Evolutionary conservation across 371 early-diverging fungal genomes (phyloP).

Genomic region (Saksenaea vasiformis): DNA sequence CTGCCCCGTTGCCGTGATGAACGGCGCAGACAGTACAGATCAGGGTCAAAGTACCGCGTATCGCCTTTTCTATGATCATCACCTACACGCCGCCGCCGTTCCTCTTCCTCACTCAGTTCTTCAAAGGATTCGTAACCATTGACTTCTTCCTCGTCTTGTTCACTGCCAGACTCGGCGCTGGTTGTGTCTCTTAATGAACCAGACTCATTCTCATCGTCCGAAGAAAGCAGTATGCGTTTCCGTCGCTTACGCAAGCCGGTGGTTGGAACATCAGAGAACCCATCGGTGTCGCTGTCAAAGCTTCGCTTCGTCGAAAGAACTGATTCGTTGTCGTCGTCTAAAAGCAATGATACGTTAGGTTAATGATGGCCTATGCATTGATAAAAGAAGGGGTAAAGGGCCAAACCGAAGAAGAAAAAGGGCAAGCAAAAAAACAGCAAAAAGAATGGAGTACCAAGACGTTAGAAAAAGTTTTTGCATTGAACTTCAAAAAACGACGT

Average conservation of each 20-base stretch:
- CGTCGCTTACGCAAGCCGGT: constrained; percentile 20
- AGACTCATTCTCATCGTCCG: constrained; percentile 22
- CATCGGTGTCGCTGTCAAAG: neutral
- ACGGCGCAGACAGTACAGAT: constrained; percentile 34
- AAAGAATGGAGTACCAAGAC: neutral
- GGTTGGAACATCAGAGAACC: neutral
- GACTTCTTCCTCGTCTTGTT: constrained; percentile 7
- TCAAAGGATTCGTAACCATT: constrained; percentile 23
- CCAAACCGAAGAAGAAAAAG: neutral
- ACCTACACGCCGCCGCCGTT: constrained; percentile 12
- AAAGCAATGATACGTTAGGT: neutral
- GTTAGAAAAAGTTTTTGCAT: neutral
- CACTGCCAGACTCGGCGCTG: constrained; percentile 2
- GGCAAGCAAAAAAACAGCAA: neutral
- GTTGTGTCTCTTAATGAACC: neutral
- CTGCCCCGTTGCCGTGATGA: constrained; percentile 23
- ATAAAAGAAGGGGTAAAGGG: constrained; percentile 1
- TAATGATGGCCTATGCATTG: neutral
- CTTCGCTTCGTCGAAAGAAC: constrained; percentile 2
- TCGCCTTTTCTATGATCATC: constrained; percentile 2
- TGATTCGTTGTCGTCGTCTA: constrained; percentile 3
- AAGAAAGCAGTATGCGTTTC: constrained; percentile 19
- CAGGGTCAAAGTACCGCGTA: constrained; percentile 30
- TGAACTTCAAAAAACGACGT: neutral
- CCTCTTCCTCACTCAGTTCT: constrained; percentile 25